A percentile compares a stretch with the other conserved stretches of the same genome.
phyloP scores from a whole-genome alignment of 331 rosid species.

The Acacia pycnantha region DNA sequence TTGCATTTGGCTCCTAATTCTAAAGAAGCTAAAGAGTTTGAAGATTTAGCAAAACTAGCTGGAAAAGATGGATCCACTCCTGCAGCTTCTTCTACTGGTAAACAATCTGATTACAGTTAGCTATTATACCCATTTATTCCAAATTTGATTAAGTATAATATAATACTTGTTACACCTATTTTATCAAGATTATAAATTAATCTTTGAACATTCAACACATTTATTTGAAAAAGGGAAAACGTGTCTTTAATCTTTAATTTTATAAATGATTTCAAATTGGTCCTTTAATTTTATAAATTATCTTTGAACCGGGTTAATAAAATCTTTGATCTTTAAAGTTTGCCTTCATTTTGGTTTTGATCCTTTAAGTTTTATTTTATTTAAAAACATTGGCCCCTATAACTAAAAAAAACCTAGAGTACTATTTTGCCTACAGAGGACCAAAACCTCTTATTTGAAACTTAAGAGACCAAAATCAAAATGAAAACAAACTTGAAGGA shows the following conservation, averaged over 20 bases:
- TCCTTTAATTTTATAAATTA: background rate
- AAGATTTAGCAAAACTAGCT: background rate
- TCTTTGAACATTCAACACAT: background rate
- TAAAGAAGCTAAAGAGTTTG: conserved; percentile 36
- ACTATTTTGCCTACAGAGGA: too few species aligned
- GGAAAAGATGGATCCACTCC: conserved; percentile 16
- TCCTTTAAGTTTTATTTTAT: too few species aligned
- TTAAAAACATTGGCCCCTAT: too few species aligned
- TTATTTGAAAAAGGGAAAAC: background rate
- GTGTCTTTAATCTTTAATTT: too few species aligned
- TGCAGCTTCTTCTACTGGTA: conserved; percentile 27
- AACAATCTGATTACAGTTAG: background rate
- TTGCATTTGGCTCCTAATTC: conserved; percentile 46
- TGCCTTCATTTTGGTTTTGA: too few species aligned
- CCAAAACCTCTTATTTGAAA: too few species aligned
- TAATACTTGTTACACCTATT: background rate
- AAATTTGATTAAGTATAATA: background rate
- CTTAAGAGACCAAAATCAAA: too few species aligned
- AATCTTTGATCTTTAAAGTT: too few species aligned
- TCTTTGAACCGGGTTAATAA: too few species aligned
- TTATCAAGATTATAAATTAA: background rate
- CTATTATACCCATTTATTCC: background rate
- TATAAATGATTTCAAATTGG: background rate
- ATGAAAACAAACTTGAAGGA: too few species aligned
- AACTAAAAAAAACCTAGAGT: too few species aligned